Evolutionary conservation across 2,329 filamentous ascomycete genomes (phyloP), one percentile per base, ranked within the genome.

Genomic region (Ceratocystis huliohia): DNA sequence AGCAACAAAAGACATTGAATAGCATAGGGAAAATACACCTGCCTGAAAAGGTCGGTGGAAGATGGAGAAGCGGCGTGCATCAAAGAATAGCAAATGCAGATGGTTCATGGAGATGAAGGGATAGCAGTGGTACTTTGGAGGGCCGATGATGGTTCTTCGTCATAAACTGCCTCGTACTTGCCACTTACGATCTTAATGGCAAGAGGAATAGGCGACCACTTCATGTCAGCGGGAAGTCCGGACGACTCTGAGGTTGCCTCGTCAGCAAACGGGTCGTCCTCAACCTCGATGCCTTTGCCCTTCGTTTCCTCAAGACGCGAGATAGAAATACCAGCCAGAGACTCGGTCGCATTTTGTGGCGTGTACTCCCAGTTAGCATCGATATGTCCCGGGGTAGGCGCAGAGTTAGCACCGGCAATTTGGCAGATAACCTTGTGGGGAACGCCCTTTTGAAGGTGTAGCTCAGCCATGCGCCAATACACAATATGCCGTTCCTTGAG

Each of bases 361-460:
- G 68, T 72, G 68, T 79, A 77, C 73, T 96, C 91, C 85, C 92
- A 96, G 66, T 87, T 81, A 0, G 89, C 89, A 74, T 99, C 93
- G 7, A 95, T 82, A 65, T 84, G 85, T 0, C 91, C 91, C 4
- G 88, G 84, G 69, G 84, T 85, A 0, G 89, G 86, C 71, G 84
- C 84, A 64, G 84, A 80, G 44, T 92, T 87, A 0, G 89, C 89
- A 28, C 87, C 81, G 8, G 82, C 78, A 71, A 99, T 88, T 2
- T 91, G 84, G 68, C 91, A 94, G 5, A 96, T 86, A 67, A 96
- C 84, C 76, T 91, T 93, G 72, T 88, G 82, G 70, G 84, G 82
- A 63, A 85, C 85, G 7, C 83, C 64, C 59, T 66, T 68, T 30
- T 65, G 44, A 20, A 68, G 59, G 37, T 56, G 33, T 17, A 97